Evolutionary conservation across 768 basidiomycete species (phyloP), one percentile per base, ranked within the genome.

Genomic region (Polyporus arcularius): DNA sequence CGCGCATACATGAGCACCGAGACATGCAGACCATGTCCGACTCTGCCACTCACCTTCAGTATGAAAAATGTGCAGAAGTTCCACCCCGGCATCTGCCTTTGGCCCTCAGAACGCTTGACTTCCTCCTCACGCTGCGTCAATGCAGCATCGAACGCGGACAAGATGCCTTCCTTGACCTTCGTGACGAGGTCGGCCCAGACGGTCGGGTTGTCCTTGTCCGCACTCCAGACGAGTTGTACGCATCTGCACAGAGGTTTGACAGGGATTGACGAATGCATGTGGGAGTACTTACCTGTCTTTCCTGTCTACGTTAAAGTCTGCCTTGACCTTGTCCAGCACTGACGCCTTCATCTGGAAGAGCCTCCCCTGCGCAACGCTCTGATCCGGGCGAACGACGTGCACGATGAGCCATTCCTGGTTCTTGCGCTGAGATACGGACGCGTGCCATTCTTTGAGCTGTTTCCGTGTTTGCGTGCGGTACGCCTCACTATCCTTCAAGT

Each of bases 61-160:
- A 95, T 86, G 74, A 98, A 98, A 78, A 96, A 98, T 0, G 91
- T 95, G 72, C 95, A 96, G 71, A 97, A 99, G 70, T 97, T 97
- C 97, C 97, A 99, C 9, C 97, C 96, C 1, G 94, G 94, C 85
- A 95, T 91, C 67, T 89, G 83, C 57, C 92, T 82, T 73, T 98
- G 93, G 50, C 85, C 82, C 70, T 99, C 96, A 0, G 92, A 93
- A 40, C 93, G 85, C 67, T 82, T 88, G 3, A 98, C 89, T 62
- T 97, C 95, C 47, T 98, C 97, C 69, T 96, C 93, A 15, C 94
- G 82, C 59, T 86, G 85, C 10, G 81, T 75, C 42, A 98, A 80
- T 1, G 90, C 87, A 16, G 79, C 73, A 67, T 98, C 94, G 65
- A 98, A 95, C 0, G 94, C 88, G 47, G 80, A 79, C n/a, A 96